Evolutionary conservation across 1,284 basidiomycete genomes (phyloP).

Genomic region (Cryptococcus jaspeensis): DNA sequence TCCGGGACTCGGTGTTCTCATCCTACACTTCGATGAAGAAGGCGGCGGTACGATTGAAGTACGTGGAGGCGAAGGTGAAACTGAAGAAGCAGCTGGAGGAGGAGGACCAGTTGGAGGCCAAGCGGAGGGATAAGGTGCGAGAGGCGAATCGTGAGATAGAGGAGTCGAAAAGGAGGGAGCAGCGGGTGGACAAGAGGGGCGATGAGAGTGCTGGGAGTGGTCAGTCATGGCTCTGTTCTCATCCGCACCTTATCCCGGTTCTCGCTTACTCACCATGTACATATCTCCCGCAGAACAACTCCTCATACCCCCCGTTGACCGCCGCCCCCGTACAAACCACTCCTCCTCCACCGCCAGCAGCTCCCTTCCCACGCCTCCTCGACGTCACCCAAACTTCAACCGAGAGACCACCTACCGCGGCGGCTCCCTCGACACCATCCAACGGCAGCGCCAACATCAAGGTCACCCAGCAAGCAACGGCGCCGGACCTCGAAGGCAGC

Average conservation of each 20-base stretch:
- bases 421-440: slow-evolving; percentile 1
- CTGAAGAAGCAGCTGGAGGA: slow-evolving; percentile 31
- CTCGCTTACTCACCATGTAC: not conserved
- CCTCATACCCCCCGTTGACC: slow-evolving; percentile 12
- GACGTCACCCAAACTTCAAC: not conserved
- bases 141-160: slow-evolving; percentile 34
- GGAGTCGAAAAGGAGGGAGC: slow-evolving; percentile 1
- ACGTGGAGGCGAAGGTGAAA: slow-evolving; percentile 35
- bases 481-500: not conserved
- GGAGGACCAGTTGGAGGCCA: slow-evolving; percentile 28
- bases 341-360: not conserved
- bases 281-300: slow-evolving; percentile 7
- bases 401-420: not conserved
- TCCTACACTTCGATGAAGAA: slow-evolving; percentile 38
- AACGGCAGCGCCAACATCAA: not conserved
- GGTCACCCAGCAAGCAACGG: not conserved
- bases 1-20: slow-evolving; percentile 41
- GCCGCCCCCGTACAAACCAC: no score
- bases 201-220: slow-evolving; percentile 9
- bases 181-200: not conserved
- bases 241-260: not conserved
- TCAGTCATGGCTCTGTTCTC: not conserved
- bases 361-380: not conserved
- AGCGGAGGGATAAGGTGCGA: slow-evolving; percentile 23
- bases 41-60: slow-evolving; percentile 33